These are phyloP conservation scores for Fusarium paranaense DNA, from an alignment of 2,329 filamentous ascomycete genomes.

Conservation along the genomic window DNA sequence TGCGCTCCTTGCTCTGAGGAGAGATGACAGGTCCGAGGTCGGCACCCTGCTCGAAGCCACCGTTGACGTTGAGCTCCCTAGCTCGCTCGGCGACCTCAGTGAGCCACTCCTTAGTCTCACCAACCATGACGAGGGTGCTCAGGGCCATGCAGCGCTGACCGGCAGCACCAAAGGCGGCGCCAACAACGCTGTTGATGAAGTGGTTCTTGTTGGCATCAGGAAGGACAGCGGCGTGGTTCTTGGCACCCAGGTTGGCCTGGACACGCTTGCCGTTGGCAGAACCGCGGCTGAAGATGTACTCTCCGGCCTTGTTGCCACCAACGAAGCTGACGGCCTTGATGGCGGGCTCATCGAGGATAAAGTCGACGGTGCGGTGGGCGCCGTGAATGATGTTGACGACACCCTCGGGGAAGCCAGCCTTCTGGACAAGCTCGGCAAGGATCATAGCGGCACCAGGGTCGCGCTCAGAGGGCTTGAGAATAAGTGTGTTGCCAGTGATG, in stretches of 20 bases:
- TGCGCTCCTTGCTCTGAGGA: slow-evolving; percentile 81
- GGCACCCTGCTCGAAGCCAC: slow-evolving; percentile 82
- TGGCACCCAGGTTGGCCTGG: slow-evolving; percentile 87
- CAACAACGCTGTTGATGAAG: slow-evolving; percentile 84
- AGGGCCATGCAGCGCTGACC: slow-evolving; percentile 90
- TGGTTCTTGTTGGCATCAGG: slow-evolving; percentile 93
- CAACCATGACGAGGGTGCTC: slow-evolving; percentile 84
- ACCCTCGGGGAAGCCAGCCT: slow-evolving; percentile 85
- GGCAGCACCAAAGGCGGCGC: slow-evolving; percentile 86
- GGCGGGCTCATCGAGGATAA: slow-evolving; percentile 84
- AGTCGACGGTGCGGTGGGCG: slow-evolving; percentile 83
- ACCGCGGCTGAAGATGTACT: slow-evolving; percentile 84
- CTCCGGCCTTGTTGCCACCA: slow-evolving; percentile 86
- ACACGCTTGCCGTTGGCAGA: slow-evolving; percentile 90
- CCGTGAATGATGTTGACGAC: slow-evolving; percentile 89
- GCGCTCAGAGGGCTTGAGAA: slow-evolving; percentile 88
- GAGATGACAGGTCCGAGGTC: slow-evolving; percentile 87
- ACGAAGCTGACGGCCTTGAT: slow-evolving; percentile 92
- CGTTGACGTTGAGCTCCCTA: slow-evolving; percentile 78
- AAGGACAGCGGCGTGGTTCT: slow-evolving; percentile 88
- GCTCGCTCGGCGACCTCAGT: slow-evolving; percentile 81
- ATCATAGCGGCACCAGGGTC: slow-evolving; percentile 90
- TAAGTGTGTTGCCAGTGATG: slow-evolving; percentile 84
- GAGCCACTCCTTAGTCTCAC: slow-evolving; percentile 87
- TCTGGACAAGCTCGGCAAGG: slow-evolving; percentile 80